Conservation (phyloP, 495 filamentous ascomycete species). For the Aspergillus nanangensis region DNA sequence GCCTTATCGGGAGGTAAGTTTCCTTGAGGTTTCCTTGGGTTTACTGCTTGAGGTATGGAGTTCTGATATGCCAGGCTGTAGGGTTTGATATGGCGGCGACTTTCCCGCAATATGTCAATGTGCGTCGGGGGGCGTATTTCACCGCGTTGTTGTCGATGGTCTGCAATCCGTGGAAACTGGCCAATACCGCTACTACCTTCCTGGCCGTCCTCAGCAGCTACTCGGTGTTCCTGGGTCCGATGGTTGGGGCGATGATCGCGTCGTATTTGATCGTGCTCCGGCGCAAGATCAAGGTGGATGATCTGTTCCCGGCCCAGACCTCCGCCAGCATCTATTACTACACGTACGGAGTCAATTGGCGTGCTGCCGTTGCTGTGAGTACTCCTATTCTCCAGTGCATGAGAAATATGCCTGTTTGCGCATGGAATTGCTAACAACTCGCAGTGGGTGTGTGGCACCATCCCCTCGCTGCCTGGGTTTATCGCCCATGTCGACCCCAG, state of each 20-base stretch:
- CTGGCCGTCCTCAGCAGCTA: slow-evolving; percentile 44
- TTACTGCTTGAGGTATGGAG: too few species aligned
- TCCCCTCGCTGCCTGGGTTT: slow-evolving; percentile 23
- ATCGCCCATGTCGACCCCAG: slow-evolving; percentile 15
- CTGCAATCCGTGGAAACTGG: slow-evolving; percentile 47
- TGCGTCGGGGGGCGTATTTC: slow-evolving; percentile 40
- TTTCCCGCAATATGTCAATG: slow-evolving; percentile 46
- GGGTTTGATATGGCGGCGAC: slow-evolving; percentile 39
- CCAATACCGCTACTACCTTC: slow-evolving; percentile 45
- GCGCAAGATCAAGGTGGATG: slow-evolving; percentile 32
- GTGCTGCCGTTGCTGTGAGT: slow-evolving; percentile 31
- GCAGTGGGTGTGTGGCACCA: slow-evolving; percentile 23
- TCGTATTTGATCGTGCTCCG: slow-evolving; percentile 36
- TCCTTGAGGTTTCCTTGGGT: too few species aligned
- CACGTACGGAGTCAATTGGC: slow-evolving; percentile 36
- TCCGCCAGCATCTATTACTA: slow-evolving; percentile 36
- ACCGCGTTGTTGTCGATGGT: slow-evolving; percentile 41
- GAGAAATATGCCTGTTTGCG: neutral
- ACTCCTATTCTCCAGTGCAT: neutral
- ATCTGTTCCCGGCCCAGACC: slow-evolving; percentile 28
- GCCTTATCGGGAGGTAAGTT: slow-evolving; percentile 31
- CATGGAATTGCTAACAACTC: too few species aligned
- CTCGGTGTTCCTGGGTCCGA: slow-evolving; percentile 43
- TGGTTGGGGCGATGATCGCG: slow-evolving; percentile 21
- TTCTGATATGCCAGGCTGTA: too few species aligned